Conservation (phyloP, 1,139 yeast genomes). For the Yamadazyma oceani region DNA sequence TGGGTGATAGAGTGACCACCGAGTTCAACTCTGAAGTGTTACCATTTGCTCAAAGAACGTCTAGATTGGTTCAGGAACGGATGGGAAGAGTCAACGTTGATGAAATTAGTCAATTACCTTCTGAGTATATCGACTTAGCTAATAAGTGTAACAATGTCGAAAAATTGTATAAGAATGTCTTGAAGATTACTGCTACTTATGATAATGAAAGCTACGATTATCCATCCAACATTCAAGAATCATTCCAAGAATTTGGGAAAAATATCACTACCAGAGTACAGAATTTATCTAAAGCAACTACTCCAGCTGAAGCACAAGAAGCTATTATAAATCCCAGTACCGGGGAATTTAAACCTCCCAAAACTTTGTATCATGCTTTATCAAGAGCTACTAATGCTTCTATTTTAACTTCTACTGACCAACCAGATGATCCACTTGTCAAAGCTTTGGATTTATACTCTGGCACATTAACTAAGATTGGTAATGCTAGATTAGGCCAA, state of each 20-base stretch:
- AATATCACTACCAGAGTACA: conserved; percentile 64
- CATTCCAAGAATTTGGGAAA: conserved; percentile 72
- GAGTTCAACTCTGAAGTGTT: conserved; percentile 49
- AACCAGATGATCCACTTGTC: conserved; percentile 44
- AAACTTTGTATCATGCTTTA: conserved; percentile 82
- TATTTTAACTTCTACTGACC: conserved; percentile 45
- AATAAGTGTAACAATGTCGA: conserved; percentile 74
- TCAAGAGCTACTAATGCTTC: conserved; percentile 70
- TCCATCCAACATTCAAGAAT: conserved; percentile 75
- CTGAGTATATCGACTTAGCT: conserved; percentile 77
- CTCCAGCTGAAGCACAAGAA: conserved; percentile 82
- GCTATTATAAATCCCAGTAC: conserved; percentile 60
- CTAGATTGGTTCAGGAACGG: conserved; percentile 74
- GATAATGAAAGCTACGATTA: conserved; percentile 83
- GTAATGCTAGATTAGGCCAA: conserved; percentile 82
- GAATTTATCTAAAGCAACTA: conserved; percentile 70
- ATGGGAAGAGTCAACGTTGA: conserved; percentile 70
- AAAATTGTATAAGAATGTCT: conserved; percentile 66
- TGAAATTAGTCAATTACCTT: conserved; percentile 79
- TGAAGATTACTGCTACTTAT: conserved; percentile 69
- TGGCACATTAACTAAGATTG: conserved; percentile 58
- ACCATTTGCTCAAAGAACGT: conserved; percentile 80
- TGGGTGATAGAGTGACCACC: conserved; percentile 39
- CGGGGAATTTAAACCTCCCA: conserved; percentile 63
- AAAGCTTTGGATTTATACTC: conserved; percentile 47